phyloP scores from a whole-genome alignment of 805 yeast genomes.

The Peterozyma toletana region DNA sequence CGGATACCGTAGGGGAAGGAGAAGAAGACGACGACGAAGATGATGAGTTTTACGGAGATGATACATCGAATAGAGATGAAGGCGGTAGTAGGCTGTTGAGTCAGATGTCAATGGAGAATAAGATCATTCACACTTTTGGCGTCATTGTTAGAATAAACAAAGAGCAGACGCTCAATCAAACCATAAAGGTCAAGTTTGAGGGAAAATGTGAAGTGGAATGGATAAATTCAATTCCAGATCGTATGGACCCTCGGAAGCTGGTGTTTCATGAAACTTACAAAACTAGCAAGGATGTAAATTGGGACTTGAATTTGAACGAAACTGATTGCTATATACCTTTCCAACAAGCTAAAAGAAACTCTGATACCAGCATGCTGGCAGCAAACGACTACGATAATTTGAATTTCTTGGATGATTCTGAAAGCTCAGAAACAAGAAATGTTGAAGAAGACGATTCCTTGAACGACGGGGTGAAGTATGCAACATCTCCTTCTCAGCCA shows the following conservation, averaged over 20 bases:
- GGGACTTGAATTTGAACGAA: slow-evolving; percentile 33
- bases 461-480: slow-evolving; percentile 1
- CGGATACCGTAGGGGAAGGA: slow-evolving; percentile 15
- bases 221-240: slow-evolving; percentile 29
- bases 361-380: not conserved
- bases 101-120: slow-evolving; percentile 12
- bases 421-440: slow-evolving; percentile 18
- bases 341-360: slow-evolving; percentile 7
- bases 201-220: slow-evolving; percentile 38
- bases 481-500: slow-evolving; percentile 3
- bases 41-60: slow-evolving; percentile 8
- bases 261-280: slow-evolving; percentile 35
- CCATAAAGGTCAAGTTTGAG: slow-evolving; percentile 31
- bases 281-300: slow-evolving; percentile 31
- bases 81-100: not conserved
- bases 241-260: slow-evolving; percentile 32
- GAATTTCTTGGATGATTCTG: slow-evolving; percentile 6
- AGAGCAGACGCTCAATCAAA: slow-evolving; percentile 27
- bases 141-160: slow-evolving; percentile 38
- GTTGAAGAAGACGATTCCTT: slow-evolving; percentile 16
- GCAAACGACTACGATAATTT: slow-evolving; percentile 4
- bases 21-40: slow-evolving; percentile 18
- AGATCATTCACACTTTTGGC: slow-evolving; percentile 41
- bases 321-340: slow-evolving; percentile 29
- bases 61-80: slow-evolving; percentile 6